Conservation (phyloP, 1,284 basidiomycete species). For the Tetrapyrgos nigripes region DNA sequence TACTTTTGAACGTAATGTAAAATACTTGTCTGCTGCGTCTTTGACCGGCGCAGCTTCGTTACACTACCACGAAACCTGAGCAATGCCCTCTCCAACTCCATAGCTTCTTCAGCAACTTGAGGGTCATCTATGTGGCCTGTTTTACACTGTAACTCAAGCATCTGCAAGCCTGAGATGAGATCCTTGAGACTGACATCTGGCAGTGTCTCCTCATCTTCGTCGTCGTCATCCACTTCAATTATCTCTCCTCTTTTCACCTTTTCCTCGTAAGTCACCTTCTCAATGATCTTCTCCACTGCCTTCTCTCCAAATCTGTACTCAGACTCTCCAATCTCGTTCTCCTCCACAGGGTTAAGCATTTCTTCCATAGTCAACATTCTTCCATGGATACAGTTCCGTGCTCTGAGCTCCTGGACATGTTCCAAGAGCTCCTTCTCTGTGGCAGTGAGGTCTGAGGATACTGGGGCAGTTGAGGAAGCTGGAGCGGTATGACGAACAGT, state of each 20-base stretch:
- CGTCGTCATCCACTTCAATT: constrained; percentile 1
- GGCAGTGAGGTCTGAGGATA: not conserved
- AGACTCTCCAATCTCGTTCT: constrained; percentile 22
- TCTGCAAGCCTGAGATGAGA: not conserved
- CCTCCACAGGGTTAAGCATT: constrained; percentile 25
- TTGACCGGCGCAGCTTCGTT: not conserved
- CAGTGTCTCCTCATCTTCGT: not conserved
- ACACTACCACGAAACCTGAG: not conserved
- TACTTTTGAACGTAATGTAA: not conserved
- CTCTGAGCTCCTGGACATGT: constrained; percentile 6
- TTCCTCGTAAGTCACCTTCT: not conserved
- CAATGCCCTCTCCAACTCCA: not conserved
- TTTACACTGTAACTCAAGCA: not conserved
- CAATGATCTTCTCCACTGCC: constrained; percentile 27
- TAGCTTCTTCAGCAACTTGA: not conserved
- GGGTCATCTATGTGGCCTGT: not conserved
- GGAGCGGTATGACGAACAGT: not conserved
- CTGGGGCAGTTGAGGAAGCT: not conserved
- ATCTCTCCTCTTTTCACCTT: not conserved
- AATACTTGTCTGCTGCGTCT: not conserved
- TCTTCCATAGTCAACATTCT: constrained; percentile 23
- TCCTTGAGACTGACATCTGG: constrained; percentile 2
- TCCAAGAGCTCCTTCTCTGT: constrained; percentile 7
- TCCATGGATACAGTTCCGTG: constrained; percentile 18
- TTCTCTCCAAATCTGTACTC: constrained; percentile 18